A percentile compares a stretch with the other conserved stretches of the same genome.
phyloP scores from a whole-genome alignment of 345 rosid genomes.

The Angophora floribunda region DNA sequence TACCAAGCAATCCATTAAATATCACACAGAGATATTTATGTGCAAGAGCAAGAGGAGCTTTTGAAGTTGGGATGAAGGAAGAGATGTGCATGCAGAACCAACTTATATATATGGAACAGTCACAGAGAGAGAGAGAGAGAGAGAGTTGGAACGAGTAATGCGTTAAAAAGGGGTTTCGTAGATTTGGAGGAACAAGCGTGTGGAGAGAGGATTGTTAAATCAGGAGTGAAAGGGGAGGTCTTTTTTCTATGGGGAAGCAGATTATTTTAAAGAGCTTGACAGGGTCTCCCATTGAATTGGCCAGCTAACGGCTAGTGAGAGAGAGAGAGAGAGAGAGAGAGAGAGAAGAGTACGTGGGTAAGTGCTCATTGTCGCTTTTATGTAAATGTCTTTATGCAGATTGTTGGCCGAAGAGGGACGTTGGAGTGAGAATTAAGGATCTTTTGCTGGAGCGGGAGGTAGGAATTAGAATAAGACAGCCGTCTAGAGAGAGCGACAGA shows the following conservation, averaged over 20 bases:
- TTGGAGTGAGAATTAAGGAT: neutral
- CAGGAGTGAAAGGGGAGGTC: neutral
- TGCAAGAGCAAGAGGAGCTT: neutral
- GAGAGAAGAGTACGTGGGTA: neutral
- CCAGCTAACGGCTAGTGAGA: constrained; percentile 24
- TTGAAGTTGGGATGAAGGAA: neutral
- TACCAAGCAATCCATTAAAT: constrained; percentile 5
- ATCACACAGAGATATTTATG: neutral
- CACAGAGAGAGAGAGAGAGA: neutral
- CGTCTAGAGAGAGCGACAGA: neutral
- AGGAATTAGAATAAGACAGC: constrained; percentile 8
- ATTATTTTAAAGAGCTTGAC: neutral
- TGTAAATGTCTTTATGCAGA: neutral
- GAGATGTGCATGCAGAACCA: neutral
- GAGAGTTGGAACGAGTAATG: neutral
- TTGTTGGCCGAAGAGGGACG: neutral
- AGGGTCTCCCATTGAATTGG: constrained; percentile 15
- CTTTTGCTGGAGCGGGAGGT: neutral
- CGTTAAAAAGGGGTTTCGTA: neutral
- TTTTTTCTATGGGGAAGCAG: neutral
- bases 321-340: neutral
- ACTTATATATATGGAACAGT: neutral
- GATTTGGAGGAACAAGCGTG: neutral
- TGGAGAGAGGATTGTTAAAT: neutral
- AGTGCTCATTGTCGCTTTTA: neutral